phyloP scores from a whole-genome alignment of 768 basidiomycete species.

The Psilocybe tampanensis region DNA sequence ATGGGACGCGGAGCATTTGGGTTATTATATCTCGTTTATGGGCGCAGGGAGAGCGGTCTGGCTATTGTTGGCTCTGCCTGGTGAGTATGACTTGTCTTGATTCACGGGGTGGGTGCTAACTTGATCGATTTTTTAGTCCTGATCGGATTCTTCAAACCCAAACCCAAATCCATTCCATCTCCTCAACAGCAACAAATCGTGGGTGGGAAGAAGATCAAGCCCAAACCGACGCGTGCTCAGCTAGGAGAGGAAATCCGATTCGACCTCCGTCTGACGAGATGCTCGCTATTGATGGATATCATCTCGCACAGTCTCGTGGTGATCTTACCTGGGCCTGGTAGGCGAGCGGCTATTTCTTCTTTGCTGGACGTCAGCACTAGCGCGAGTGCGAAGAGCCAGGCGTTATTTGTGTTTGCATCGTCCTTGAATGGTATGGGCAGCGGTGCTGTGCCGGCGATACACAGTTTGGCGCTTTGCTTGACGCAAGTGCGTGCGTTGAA shows the following conservation, averaged over 20 bases:
- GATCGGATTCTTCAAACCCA: constrained; percentile 61
- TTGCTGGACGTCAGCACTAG: constrained; percentile 11
- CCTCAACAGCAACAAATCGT: background rate
- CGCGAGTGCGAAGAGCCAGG: constrained; percentile 35
- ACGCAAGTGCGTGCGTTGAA: constrained; percentile 45
- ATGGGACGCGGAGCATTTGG: constrained; percentile 73
- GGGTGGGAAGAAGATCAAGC: constrained; percentile 40
- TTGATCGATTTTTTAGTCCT: constrained; percentile 42
- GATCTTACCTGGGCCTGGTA: constrained; percentile 49
- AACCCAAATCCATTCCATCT: constrained; percentile 9
- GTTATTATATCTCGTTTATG: constrained; percentile 76
- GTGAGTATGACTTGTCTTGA: constrained; percentile 28
- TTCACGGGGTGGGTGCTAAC: background rate
- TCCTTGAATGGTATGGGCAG: constrained; percentile 64
- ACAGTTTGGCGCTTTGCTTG: constrained; percentile 74
- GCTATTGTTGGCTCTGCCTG: constrained; percentile 50
- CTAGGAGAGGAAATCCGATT: constrained; percentile 70
- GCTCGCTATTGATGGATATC: constrained; percentile 68
- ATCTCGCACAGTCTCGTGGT: constrained; percentile 62
- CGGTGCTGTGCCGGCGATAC: constrained; percentile 67
- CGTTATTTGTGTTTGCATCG: constrained; percentile 63
- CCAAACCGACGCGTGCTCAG: constrained; percentile 44
- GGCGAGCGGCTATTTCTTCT: constrained; percentile 22
- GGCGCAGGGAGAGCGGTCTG: constrained; percentile 62
- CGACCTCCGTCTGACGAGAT: constrained; percentile 63